Evolutionary conservation across 179 eudicot genomes (phyloP).

Genomic region (Silene noctiflora): DNA sequence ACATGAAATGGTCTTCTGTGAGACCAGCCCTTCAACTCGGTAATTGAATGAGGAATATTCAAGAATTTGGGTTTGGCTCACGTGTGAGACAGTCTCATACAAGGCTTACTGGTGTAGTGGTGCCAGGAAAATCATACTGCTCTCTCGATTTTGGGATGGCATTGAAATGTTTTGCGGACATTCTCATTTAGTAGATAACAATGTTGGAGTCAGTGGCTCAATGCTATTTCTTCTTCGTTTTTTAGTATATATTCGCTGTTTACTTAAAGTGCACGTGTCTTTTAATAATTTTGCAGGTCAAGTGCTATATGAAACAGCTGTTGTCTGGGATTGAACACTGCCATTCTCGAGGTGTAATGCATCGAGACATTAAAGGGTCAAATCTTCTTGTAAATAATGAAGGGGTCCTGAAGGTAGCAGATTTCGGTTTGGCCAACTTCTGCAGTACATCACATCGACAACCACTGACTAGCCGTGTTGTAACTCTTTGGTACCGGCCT

Average conservation of each 20-base stretch:
- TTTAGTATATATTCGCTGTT: not conserved
- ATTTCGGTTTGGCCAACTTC: constrained; percentile 75
- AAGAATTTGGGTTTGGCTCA: too few species aligned
- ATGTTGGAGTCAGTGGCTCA: not conserved
- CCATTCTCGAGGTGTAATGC: constrained; percentile 70
- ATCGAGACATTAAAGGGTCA: constrained; percentile 85
- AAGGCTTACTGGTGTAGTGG: not conserved
- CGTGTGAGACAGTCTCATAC: not conserved
- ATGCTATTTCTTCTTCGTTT: not conserved
- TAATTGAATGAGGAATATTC: not conserved
- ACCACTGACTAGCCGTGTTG: constrained; percentile 75
- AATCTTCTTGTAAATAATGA: constrained; percentile 73
- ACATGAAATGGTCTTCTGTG: not conserved
- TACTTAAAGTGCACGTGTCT: not conserved
- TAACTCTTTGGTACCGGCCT: constrained; percentile 82
- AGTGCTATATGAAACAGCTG: constrained; percentile 76
- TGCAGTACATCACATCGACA: constrained; percentile 63
- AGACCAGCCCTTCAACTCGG: not conserved
- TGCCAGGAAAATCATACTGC: not conserved
- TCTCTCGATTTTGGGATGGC: not conserved
- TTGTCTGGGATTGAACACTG: constrained; percentile 88
- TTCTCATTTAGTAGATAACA: not conserved
- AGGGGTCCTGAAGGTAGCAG: constrained; percentile 72
- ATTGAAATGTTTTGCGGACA: not conserved
- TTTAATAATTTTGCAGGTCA: constrained; percentile 44